Evolutionary conservation across 1,284 basidiomycete genomes (phyloP).

Genomic region (Sporisorium iseilematis-ciliati): DNA sequence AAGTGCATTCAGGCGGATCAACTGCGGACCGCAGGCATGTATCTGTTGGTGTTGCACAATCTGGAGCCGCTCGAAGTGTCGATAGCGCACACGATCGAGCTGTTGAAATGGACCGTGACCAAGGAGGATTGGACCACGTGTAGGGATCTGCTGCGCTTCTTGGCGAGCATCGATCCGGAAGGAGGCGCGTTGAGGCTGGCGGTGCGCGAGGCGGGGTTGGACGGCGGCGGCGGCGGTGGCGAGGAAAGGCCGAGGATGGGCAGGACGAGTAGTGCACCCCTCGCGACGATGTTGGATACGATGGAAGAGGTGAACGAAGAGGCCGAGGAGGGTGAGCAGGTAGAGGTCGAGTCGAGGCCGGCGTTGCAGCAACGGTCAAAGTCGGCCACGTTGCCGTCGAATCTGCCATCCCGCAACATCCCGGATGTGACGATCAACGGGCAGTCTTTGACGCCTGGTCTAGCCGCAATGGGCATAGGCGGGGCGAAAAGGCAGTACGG

Average conservation of each 20-base stretch:
- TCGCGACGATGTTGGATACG: conserved; percentile 22
- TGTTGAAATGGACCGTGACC: conserved; percentile 54
- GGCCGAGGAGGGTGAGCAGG: too few relatives aligned
- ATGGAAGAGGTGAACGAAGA: conserved; percentile 46
- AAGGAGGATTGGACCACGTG: conserved; percentile 57
- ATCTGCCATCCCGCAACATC: conserved; percentile 20
- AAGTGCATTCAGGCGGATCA: conserved; percentile 81
- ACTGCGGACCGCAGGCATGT: conserved; percentile 90
- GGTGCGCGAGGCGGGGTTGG: conserved; percentile 29
- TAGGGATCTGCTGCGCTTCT: conserved; percentile 72
- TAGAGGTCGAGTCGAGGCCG: not conserved
- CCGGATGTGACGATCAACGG: conserved; percentile 49
- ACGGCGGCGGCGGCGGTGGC: not conserved
- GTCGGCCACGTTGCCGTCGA: conserved; percentile 18
- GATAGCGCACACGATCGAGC: conserved; percentile 55
- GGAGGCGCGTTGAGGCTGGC: conserved; percentile 69
- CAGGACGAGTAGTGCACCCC: conserved; percentile 17
- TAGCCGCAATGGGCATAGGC: conserved; percentile 27
- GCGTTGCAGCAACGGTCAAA: conserved; percentile 12
- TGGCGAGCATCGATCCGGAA: conserved; percentile 73
- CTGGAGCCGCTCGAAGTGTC: conserved; percentile 82
- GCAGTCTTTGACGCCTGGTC: conserved; percentile 20
- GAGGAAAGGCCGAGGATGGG: conserved; percentile 5
- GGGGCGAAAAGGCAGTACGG: conserved; percentile 29
- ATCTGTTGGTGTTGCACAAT: conserved; percentile 91